Evolutionary conservation across 805 yeast genomes (phyloP), one percentile per base, ranked within the genome.

Genomic region (Lipomyces japonicus): DNA sequence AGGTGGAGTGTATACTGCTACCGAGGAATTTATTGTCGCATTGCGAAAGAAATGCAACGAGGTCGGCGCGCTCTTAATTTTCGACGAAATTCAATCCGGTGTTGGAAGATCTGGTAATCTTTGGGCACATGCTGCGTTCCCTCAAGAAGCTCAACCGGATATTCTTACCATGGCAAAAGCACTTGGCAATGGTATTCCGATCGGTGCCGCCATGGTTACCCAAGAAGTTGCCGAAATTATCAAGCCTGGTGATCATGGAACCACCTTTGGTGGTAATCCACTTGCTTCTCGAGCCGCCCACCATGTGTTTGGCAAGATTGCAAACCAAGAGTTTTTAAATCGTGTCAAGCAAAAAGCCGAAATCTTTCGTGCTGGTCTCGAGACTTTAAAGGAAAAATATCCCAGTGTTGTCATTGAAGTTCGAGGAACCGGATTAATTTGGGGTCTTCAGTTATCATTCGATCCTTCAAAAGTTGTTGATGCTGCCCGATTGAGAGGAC

Each of bases 201-300:
- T 93, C 60, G 96, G 95, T 48, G 98, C 97, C 3, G 86, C 95
- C 1, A 77, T 93, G 78, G 81, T 91, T 50, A 79, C 86, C 47
- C 93, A 87, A 58, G 75, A 78, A 43, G 84, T 93, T 23, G 95
- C 89, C 64, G 67, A 73, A 9, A 78, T 74, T 1, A 71, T 93
- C 59, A 75, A 80, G 50, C 91, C 87, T 21, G 98, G 98, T 50
- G 98, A 93, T 65, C 98, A 91, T 66, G 98, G 98, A 49, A 91
- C 97, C 2, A 91, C 98, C 0, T 91, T 84, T 65, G 97, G 98
- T 57, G 98, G 98, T 48, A 93, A 93, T 68, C 97, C 97, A 48
- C 72, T 93, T 56, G 97, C 89, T 3, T 76, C 91, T 31, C 79
- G 90, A 55, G 78, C 93, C 43, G 96, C 89, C 3, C 71, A 75